phyloP scores from a whole-genome alignment of 208 protist genomes.

The Tritrichomonas musculus region DNA sequence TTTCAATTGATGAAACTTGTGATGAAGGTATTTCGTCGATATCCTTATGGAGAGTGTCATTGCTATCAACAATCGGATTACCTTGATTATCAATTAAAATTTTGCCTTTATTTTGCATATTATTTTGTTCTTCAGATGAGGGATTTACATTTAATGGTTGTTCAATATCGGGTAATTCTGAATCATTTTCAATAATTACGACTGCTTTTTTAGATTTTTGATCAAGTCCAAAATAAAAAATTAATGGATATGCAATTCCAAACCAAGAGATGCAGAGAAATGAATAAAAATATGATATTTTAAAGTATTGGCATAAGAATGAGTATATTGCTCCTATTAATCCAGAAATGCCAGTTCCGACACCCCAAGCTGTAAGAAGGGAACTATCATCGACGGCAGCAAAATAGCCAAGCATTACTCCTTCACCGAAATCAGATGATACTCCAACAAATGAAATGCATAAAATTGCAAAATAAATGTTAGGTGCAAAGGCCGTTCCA shows the following conservation, averaged over 20 bases:
- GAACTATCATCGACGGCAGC: not conserved
- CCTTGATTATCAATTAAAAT: too few species aligned
- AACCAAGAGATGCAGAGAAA: not conserved
- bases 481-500: not conserved
- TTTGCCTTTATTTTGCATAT: too few species aligned
- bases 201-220: too few species aligned
- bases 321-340: not conserved
- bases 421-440: not conserved
- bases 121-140: too few species aligned
- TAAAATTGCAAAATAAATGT: not conserved
- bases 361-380: not conserved
- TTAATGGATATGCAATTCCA: not conserved
- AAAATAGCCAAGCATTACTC: conserved; percentile 3
- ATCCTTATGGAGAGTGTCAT: too few species aligned
- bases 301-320: not conserved
- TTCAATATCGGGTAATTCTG: too few species aligned
- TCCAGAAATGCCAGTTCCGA: not conserved
- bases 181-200: too few species aligned
- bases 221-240: not conserved
- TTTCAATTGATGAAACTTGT: too few species aligned
- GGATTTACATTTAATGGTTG: too few species aligned
- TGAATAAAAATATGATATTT: not conserved
- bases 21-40: too few species aligned
- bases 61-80: too few species aligned
- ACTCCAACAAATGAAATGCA: not conserved